These are phyloP conservation scores for Colletotrichum tofieldiae DNA, from an alignment of 2,329 filamentous ascomycete species.

Conservation along the genomic window DNA sequence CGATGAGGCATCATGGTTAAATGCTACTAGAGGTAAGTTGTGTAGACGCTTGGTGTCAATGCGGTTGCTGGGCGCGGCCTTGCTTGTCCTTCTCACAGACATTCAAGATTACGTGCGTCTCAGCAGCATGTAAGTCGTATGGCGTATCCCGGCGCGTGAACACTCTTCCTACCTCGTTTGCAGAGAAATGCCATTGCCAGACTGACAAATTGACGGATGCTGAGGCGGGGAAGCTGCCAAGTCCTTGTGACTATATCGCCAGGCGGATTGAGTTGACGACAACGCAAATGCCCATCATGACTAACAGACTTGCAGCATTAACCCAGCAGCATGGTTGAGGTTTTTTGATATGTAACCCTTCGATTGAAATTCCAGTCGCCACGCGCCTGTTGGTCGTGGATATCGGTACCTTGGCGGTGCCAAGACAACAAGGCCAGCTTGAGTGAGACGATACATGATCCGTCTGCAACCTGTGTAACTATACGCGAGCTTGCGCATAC, in stretches of 20 bases:
- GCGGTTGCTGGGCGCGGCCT: constrained; percentile 9
- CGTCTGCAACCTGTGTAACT: not conserved
- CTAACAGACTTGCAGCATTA: not conserved
- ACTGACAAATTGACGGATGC: constrained; percentile 11
- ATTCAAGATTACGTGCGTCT: constrained; percentile 31
- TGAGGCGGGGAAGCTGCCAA: not conserved
- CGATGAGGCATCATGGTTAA: constrained; percentile 6
- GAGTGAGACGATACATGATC: not conserved
- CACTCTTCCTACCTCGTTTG: not conserved
- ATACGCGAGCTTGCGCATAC: not conserved
- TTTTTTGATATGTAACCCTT: not conserved
- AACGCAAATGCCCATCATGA: not conserved
- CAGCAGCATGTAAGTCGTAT: constrained; percentile 15
- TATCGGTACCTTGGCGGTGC: not conserved
- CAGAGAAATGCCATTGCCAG: not conserved
- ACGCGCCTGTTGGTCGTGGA: not conserved
- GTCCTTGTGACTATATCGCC: not conserved
- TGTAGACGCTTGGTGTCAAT: constrained; percentile 18
- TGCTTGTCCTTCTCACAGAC: constrained; percentile 31
- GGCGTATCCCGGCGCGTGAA: not conserved
- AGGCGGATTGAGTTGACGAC: not conserved
- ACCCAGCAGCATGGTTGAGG: not conserved
- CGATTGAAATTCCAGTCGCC: not conserved
- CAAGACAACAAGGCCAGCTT: not conserved
- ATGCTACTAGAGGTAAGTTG: not conserved